A percentile compares a stretch with the other conserved stretches of the same genome.
Evolutionary conservation across 2,329 filamentous ascomycete species (phyloP).

Genomic region (Chaetomiaceae sp.): DNA sequence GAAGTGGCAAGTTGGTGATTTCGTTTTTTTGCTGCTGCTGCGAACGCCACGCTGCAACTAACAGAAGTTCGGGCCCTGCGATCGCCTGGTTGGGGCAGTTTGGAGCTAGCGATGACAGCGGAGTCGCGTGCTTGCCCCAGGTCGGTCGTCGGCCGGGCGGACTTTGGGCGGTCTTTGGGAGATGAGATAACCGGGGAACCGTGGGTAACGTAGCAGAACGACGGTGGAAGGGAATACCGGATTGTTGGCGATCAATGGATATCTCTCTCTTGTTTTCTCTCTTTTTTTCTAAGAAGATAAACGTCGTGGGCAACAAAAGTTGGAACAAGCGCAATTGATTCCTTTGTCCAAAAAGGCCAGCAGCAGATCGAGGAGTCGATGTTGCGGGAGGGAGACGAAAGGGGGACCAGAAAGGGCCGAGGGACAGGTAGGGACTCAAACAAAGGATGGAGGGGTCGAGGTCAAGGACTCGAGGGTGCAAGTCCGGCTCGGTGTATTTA

Average conservation of each 20-base stretch:
- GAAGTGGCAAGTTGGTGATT: too few relatives aligned
- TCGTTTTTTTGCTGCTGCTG: neutral
- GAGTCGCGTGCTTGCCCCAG: conserved; percentile 24
- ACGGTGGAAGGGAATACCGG: conserved; percentile 6
- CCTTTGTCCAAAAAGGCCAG: too few relatives aligned
- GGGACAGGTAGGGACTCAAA: neutral
- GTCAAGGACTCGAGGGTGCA: neutral
- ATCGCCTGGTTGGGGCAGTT: neutral
- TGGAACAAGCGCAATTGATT: too few relatives aligned
- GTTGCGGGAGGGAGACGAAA: too few relatives aligned
- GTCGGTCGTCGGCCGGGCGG: conserved; percentile 10
- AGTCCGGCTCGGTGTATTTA: conserved; percentile 1
- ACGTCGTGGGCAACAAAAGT: neutral
- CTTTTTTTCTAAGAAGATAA: neutral
- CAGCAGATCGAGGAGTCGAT: too few relatives aligned
- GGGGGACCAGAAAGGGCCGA: neutral
- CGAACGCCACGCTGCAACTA: neutral
- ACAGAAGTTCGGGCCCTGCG: neutral
- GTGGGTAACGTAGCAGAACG: neutral
- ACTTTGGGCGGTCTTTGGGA: neutral
- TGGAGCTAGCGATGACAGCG: conserved; percentile 17
- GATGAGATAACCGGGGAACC: conserved; percentile 11
- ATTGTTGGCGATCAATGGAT: neutral
- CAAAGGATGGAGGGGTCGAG: conserved; percentile 10
- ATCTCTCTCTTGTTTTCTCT: neutral